Conservation (phyloP, 2,329 filamentous ascomycete genomes). For the Beauveria caledonica region DNA sequence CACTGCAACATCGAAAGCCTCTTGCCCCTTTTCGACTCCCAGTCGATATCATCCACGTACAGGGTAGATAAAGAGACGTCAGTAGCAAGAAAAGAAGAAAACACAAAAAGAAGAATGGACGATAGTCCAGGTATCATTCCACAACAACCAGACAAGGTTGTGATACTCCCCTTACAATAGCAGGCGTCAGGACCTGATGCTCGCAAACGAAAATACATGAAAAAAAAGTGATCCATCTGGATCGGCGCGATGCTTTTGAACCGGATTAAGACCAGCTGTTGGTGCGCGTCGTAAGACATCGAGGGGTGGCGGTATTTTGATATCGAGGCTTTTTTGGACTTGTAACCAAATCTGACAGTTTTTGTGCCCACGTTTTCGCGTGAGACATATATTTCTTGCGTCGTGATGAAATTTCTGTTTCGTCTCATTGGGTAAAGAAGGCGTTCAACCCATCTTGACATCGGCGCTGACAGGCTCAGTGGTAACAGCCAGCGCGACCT, state of each 20-base stretch:
- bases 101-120: slow-evolving; percentile 1
- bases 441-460: slow-evolving; percentile 20
- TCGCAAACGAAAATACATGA: neutral
- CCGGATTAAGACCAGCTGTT: neutral
- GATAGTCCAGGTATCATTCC: slow-evolving; percentile 8
- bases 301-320: neutral
- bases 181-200: neutral
- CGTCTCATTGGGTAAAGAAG: neutral
- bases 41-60: neutral
- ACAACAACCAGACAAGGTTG: neutral
- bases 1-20: neutral
- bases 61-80: neutral
- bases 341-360: neutral
- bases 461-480: slow-evolving; percentile 19
- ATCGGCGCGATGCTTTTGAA: slow-evolving; percentile 2
- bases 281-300: neutral
- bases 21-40: neutral
- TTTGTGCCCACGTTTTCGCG: neutral
- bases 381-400: no score
- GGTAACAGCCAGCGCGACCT: slow-evolving; percentile 18
- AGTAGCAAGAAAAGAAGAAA: neutral
- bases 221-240: neutral
- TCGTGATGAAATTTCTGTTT: neutral
- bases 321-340: neutral
- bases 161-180: neutral